These are phyloP conservation scores for Penicillium canescens DNA, from an alignment of 495 filamentous ascomycete species.

Conservation along the genomic window DNA sequence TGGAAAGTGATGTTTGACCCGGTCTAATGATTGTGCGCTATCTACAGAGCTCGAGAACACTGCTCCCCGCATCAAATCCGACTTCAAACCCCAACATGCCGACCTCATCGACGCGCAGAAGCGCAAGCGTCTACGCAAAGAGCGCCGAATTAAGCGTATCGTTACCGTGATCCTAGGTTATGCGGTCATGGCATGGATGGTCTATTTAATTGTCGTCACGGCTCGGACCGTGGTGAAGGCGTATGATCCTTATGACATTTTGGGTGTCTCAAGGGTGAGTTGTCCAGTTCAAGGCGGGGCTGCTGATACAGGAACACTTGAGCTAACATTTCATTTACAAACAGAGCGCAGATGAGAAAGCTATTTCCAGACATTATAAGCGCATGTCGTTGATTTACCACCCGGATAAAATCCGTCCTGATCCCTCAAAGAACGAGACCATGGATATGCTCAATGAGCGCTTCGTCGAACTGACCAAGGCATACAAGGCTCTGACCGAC, in stretches of 20 bases:
- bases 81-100: slow-evolving; percentile 78
- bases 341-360: slow-evolving; percentile 79
- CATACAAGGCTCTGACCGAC: slow-evolving; percentile 95
- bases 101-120: slow-evolving; percentile 83
- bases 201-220: slow-evolving; percentile 83
- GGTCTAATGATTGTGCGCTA: slow-evolving; percentile 1
- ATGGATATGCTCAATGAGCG: slow-evolving; percentile 78
- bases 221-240: slow-evolving; percentile 71
- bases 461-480: slow-evolving; percentile 94
- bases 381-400: slow-evolving; percentile 83
- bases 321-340: slow-evolving; percentile 5
- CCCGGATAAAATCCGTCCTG: slow-evolving; percentile 85
- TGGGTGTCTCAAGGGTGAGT: slow-evolving; percentile 77
- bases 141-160: slow-evolving; percentile 85
- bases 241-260: slow-evolving; percentile 95
- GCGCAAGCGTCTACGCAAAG: slow-evolving; percentile 84
- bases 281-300: background rate
- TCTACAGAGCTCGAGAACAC: slow-evolving; percentile 62
- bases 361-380: slow-evolving; percentile 87
- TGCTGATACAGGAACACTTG: background rate
- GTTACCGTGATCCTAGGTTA: slow-evolving; percentile 75
- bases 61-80: slow-evolving; percentile 67
- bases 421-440: slow-evolving; percentile 86
- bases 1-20: background rate
- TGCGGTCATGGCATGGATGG: slow-evolving; percentile 85